Conservation (phyloP, 192 early-diverging fungal species). For the Pecoramyces ruminantium region DNA sequence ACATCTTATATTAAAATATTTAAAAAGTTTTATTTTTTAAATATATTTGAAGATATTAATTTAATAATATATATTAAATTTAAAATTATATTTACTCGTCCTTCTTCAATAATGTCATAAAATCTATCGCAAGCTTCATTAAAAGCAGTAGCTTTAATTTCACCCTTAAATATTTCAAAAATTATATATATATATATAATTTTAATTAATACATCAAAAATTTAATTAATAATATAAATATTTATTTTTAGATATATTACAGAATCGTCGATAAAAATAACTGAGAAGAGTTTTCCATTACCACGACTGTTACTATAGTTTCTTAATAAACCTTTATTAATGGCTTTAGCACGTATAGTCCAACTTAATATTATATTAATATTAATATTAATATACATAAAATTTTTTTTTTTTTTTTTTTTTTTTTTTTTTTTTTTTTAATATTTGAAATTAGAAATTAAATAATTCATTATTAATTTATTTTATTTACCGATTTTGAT, state of each 20-base stretch:
- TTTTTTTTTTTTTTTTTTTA: no score
- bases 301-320: constrained; percentile 60
- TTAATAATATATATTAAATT: no score
- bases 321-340: constrained; percentile 66
- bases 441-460: no score
- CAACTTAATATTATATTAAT: constrained; percentile 26
- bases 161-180: constrained; percentile 39
- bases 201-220: no score
- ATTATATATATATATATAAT: no score
- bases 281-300: constrained; percentile 73
- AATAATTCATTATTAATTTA: no score
- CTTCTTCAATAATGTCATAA: constrained; percentile 60
- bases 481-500: background rate
- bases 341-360: constrained; percentile 85
- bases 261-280: constrained; percentile 70
- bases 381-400: no score
- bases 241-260: constrained; percentile 46
- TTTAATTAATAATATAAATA: no score
- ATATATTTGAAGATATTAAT: no score
- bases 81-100: constrained; percentile 20
- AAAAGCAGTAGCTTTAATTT: constrained; percentile 90
- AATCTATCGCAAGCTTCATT: constrained; percentile 66
- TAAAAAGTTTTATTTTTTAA: no score
- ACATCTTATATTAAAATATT: constrained; percentile 18
- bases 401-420: no score